Percentiles rank a stretch among this genome's conserved stretches.
These are phyloP conservation scores for Tulasnella sp. DNA, from an alignment of 768 basidiomycete genomes.

Conservation along the genomic window DNA sequence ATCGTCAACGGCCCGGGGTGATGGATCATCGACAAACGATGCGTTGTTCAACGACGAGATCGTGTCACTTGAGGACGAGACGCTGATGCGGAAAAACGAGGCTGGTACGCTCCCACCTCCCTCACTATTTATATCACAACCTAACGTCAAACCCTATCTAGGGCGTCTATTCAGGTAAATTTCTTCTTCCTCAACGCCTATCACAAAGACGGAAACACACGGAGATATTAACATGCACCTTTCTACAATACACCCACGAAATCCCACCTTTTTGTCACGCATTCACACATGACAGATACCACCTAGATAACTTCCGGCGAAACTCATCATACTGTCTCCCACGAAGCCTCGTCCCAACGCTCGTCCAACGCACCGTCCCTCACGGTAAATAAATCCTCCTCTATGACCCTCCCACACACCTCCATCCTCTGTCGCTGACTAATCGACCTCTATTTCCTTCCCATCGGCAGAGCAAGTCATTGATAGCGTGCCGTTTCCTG, in stretches of 20 bases:
- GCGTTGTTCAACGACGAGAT: not conserved
- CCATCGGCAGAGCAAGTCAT: conserved; percentile 62
- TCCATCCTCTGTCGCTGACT: not conserved
- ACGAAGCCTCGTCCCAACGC: conserved; percentile 71
- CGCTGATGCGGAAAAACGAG: conserved; percentile 44
- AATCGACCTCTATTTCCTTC: not conserved
- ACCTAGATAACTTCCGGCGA: conserved; percentile 73
- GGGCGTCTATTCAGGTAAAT: conserved; percentile 1
- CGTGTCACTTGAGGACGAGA: not conserved
- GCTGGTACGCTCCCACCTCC: conserved; percentile 38
- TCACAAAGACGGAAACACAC: no score
- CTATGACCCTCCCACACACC: not conserved
- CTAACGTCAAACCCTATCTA: not conserved
- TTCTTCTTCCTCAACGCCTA: no score
- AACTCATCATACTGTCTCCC: conserved; percentile 83
- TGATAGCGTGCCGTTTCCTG: conserved; percentile 79
- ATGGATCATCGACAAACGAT: no score
- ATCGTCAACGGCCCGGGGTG: no score
- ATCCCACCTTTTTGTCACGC: no score
- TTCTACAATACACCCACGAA: no score
- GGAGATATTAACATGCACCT: no score
- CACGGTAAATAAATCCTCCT: conserved; percentile 45
- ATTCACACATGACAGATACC: conserved; percentile 56
- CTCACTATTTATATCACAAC: not conserved
- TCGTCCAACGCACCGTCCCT: conserved; percentile 76